Evolutionary conservation across 352 stramenopile genomes (phyloP).

Genomic region (Phytophthora uliginosa): DNA sequence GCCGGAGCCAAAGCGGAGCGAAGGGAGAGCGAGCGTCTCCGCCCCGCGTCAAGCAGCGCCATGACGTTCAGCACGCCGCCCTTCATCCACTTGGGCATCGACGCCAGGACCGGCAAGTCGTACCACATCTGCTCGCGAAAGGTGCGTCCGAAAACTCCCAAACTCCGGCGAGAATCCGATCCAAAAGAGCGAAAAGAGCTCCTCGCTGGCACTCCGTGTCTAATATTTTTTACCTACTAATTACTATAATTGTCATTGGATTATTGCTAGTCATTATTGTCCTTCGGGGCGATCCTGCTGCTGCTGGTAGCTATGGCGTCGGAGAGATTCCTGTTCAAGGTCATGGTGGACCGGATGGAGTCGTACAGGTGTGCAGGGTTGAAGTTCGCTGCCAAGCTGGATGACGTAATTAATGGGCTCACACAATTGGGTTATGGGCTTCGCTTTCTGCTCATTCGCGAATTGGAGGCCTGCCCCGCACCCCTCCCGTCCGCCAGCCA

Average conservation of each 20-base stretch:
- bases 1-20: background rate
- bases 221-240: conserved; percentile 1
- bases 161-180: conserved; percentile 8
- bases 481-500: conserved; percentile 38
- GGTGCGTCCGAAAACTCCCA: conserved; percentile 37
- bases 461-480: conserved; percentile 28
- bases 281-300: conserved; percentile 75
- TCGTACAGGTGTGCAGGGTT: conserved; percentile 75
- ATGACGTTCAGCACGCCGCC: conserved; percentile 80
- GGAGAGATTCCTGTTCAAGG: conserved; percentile 90
- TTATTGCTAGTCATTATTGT: conserved; percentile 71
- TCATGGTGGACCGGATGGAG: conserved; percentile 92
- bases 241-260: conserved; percentile 2
- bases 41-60: conserved; percentile 9
- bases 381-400: background rate
- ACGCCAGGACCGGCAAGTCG: conserved; percentile 86
- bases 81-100: conserved; percentile 87
- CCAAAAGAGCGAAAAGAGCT: conserved; percentile 1
- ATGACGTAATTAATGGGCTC: background rate
- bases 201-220: background rate
- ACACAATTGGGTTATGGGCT: background rate
- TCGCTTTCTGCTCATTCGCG: conserved; percentile 81
- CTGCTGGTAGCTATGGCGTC: conserved; percentile 84
- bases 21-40: conserved; percentile 7
- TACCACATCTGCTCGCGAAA: conserved; percentile 89